Evolutionary conservation across 495 filamentous ascomycete genomes (phyloP), one percentile per base, ranked within the genome.

Genomic region (Cladorrhinum samala): DNA sequence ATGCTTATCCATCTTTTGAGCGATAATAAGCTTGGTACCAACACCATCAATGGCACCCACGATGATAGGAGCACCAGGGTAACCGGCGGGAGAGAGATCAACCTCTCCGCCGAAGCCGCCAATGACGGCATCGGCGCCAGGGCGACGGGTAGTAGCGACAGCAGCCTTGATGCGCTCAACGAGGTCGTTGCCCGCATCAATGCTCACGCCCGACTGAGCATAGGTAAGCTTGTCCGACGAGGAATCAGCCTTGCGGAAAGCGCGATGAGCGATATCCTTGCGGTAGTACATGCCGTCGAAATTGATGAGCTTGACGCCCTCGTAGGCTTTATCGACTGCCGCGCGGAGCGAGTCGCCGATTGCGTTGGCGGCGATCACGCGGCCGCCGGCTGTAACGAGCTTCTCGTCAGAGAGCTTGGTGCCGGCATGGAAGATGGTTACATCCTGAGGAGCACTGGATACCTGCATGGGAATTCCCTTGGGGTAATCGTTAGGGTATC

Each of bases 1-100:
- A 72, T 96, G 91, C 72, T 95, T 88, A 48, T 82, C 77, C 62
- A 92, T 85, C 3, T 83, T 81, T 63, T 93, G 90, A 7, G 93
- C 94, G 59, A 97, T 87, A 74, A 91, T 92, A 55, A 96, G 83
- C 73, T 97, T 97, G 24, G 93, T 98, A 38, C 93, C 93, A 16
- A 98, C 88, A 49, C 93, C 93, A 67, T 98, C 94, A 55, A 96
- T 96, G 39, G 88, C 91, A 39, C 86, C 86, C 25, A 97, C 87
- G 39, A 96, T 71, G 23, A 87, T 85, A 1, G 93, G 91, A 0
- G 86, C 78, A 46, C 79, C 69, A 4, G 77, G 71, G 70, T 89
- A 95, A 42, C 88, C 84, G 27, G 91, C 91, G 25, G 79, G 80
- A 7, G 81, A 70, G 7, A 97, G 80, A 63, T 94, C 86, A 54